Evolutionary conservation across 495 filamentous ascomycete species (phyloP), one percentile per base, ranked within the genome.

Genomic region (Usnea hakonensis): DNA sequence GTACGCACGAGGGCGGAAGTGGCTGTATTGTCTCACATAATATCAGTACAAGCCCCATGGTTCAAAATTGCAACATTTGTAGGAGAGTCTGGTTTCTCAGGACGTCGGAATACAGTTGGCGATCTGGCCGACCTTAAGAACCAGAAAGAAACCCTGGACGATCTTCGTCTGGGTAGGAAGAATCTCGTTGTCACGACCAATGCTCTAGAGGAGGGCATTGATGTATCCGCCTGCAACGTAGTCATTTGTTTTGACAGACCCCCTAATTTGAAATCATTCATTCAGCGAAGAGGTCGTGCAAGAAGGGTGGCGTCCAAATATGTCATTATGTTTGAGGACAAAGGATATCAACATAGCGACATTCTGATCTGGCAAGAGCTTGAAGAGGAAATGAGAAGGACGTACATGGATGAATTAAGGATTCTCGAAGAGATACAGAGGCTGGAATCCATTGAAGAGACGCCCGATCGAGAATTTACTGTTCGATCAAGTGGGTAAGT

Each of bases 191-290:
- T 98, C 9, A 83, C 90, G 0, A 97, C 93, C 0, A 88, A 83
- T 67, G 92, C 92, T 1, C 75, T 95, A 0, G 93, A 97, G 72
- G 94, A 98, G 73, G 94, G 93, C 0, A 89, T 98, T 43, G 93
- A 97, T 71, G 81, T 97, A 3, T 86, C 87, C 11, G 85, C 86
- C 9, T 97, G 93, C 71, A 89, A 93, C 67, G 69, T 90, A 37
- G 90, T 97, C 16, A 78, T 96, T n/a, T 94, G 90, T 68, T 95
- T 89, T 68, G 84, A 95, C 63, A 74, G 79, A 43, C 90, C 90
- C 5, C 71, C 76, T 8, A 93, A 87, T 59, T 73, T 95, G 35
- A 93, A 92, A 67, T 88, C 90, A 0, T 96, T 93, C 71, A 84
- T 98, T 21, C 93, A 98, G 70, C 81, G 92, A 26, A 62, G 93